These are phyloP conservation scores for Coemansia sp. DNA, from an alignment of 192 early-diverging fungal genomes.

Conservation along the genomic window DNA sequence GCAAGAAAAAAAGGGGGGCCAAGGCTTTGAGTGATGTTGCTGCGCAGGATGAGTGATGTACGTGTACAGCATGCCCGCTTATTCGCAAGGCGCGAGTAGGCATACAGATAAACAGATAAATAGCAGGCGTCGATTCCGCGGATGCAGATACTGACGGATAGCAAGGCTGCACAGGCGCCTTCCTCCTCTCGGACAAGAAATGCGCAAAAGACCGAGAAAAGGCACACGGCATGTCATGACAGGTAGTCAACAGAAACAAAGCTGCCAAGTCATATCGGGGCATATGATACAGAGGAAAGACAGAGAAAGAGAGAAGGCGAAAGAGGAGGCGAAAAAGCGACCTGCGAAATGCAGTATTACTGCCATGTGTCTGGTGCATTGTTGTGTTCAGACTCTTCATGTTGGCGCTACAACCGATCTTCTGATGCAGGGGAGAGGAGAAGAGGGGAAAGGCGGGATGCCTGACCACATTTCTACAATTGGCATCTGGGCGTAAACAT, in stretches of 20 bases:
- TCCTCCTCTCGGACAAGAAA: not conserved
- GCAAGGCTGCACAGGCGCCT: too few species aligned
- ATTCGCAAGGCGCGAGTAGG: not conserved
- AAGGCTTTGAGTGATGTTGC: too few species aligned
- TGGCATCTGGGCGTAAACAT: not conserved
- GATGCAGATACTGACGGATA: not conserved
- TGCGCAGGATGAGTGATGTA: not conserved
- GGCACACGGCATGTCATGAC: not conserved
- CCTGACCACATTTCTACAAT: slow-evolving; percentile 1
- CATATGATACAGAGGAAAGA: not conserved
- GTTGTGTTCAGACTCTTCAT: not conserved
- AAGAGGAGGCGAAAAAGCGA: not conserved
- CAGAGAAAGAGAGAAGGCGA: not conserved
- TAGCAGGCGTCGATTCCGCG: not conserved
- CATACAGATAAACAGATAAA: too few species aligned
- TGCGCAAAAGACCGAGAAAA: not conserved
- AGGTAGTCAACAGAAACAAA: too few species aligned
- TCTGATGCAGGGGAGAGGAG: not conserved
- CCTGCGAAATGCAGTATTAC: not conserved
- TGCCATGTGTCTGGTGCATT: not conserved
- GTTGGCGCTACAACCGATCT: not conserved
- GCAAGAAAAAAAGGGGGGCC: too few species aligned
- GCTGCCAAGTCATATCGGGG: not conserved
- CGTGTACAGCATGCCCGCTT: not conserved
- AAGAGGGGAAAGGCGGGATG: not conserved